phyloP scores from a whole-genome alignment of 2,329 filamentous ascomycete genomes.

The Trichoderma atroviride region DNA sequence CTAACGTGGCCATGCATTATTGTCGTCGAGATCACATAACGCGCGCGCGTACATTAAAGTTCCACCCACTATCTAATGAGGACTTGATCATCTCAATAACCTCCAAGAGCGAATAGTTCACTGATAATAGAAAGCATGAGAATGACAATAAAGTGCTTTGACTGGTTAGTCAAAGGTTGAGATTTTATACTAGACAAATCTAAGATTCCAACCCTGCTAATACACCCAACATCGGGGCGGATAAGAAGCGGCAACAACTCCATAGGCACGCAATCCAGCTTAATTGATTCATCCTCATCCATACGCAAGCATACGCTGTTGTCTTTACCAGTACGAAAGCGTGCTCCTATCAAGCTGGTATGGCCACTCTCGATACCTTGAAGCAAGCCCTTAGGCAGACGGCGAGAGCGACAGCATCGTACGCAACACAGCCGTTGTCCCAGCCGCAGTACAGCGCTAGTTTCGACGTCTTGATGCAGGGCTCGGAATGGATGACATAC shows the following conservation, averaged over 20 bases:
- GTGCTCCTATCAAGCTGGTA: background rate
- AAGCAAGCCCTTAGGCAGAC: conserved; percentile 18
- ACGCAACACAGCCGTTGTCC: conserved; percentile 43
- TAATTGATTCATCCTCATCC: background rate
- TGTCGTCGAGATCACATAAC: background rate
- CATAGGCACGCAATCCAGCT: background rate
- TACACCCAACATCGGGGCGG: background rate
- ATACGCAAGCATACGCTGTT: background rate
- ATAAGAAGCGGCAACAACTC: background rate
- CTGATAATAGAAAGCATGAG: background rate
- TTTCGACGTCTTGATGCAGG: conserved; percentile 48
- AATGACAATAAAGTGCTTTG: background rate
- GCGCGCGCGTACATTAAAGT: background rate
- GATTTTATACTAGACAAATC: background rate
- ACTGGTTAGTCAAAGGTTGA: background rate
- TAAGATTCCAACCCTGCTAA: background rate
- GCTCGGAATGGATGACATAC: conserved; percentile 46
- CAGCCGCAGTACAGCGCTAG: conserved; percentile 52
- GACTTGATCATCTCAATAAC: background rate
- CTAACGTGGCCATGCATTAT: background rate
- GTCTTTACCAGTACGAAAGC: background rate
- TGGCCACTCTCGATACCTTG: conserved; percentile 20
- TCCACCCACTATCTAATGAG: background rate
- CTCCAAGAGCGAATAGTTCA: background rate
- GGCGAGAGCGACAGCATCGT: conserved; percentile 29